Evolutionary conservation across 2,329 filamentous ascomycete genomes (phyloP), one percentile per base, ranked within the genome.

Genomic region (Neonectria hederae): DNA sequence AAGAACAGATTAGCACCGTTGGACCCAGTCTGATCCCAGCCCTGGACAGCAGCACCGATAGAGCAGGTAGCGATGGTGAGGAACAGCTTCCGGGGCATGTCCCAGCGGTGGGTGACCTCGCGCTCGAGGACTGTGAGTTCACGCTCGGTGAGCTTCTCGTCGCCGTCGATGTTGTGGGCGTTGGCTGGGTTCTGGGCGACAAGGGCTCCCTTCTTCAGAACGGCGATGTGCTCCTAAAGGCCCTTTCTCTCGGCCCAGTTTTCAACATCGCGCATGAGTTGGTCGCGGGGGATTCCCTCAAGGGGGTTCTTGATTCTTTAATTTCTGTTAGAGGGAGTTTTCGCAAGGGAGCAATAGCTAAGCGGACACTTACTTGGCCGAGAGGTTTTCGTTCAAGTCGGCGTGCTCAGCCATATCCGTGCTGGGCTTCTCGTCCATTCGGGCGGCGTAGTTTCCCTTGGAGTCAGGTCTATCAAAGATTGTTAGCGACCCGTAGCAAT

Each of bases 41-140:
- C 88, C 69, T 89, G 87, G 24, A 90, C 87, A 13, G 89, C 89
- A 28, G 90, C 89, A 59, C 88, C 89, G 54, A 92, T 86, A 48
- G 89, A 90, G 76, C 88, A 90, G 14, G 88, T 85, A 3, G 85
- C 80, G 65, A 92, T 91, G 35, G 90, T 91, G 65, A 89, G 83
- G 80, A 88, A 90, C 6, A 92, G 81, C 68, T 84, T 84, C 69
- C 72, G 78, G 0, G 90, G 88, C 64, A 90, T 85, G 62, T 84
- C 82, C 87, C 90, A 92, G 70, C 87, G 89, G 82, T 92, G 89
- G 5, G 84, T 81, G 46, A 83, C 78, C 75, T 92, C 90, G 45
- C 87, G 81, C 46, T 81, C 79, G 17, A 95, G 82, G 17, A 82
- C 81, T n/a, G 80, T 76, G 57, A 66, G 58, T 28, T 74, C 72